A percentile compares a stretch with the other conserved stretches of the same genome.
Evolutionary conservation across 1,284 basidiomycete genomes (phyloP).

Genomic region (Pascua guehoae): DNA sequence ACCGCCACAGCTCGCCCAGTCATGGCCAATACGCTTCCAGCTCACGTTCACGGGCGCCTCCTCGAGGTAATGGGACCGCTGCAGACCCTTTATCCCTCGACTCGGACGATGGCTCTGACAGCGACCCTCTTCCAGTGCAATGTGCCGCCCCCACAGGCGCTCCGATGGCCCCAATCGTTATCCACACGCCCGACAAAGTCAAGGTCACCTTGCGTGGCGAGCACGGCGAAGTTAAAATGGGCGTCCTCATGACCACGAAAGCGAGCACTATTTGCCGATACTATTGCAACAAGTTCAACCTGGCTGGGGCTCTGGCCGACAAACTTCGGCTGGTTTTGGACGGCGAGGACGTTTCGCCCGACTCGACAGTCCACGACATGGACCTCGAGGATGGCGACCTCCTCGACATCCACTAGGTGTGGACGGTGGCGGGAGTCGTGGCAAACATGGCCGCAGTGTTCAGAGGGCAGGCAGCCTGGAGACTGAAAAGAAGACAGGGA

Average conservation of each 20-base stretch:
- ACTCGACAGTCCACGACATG: constrained; percentile 21
- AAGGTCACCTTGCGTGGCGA: constrained; percentile 9
- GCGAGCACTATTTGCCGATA: constrained; percentile 13
- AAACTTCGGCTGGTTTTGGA: constrained; percentile 23
- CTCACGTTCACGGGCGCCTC: too few relatives aligned
- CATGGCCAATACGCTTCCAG: too few relatives aligned
- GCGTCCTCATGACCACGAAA: constrained; percentile 2
- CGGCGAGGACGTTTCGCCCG: constrained; percentile 22
- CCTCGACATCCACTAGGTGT: constrained; percentile 17
- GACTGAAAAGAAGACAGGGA: too few relatives aligned
- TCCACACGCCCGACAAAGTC: neutral
- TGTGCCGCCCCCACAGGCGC: neutral
- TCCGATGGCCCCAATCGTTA: neutral
- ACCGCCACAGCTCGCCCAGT: too few relatives aligned
- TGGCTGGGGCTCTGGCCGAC: constrained; percentile 7
- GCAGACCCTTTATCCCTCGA: too few relatives aligned
- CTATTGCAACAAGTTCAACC: constrained; percentile 18
- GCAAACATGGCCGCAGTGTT: neutral
- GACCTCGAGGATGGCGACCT: constrained; percentile 32
- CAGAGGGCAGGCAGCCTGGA: neutral
- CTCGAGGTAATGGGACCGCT: too few relatives aligned
- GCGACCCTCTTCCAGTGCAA: too few relatives aligned
- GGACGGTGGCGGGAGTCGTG: neutral
- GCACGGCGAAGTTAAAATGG: constrained; percentile 6
- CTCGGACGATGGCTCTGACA: too few relatives aligned